phyloP scores from a whole-genome alignment of 2,329 filamentous ascomycete genomes.

The Pseudogymnoascus verrucosus region DNA sequence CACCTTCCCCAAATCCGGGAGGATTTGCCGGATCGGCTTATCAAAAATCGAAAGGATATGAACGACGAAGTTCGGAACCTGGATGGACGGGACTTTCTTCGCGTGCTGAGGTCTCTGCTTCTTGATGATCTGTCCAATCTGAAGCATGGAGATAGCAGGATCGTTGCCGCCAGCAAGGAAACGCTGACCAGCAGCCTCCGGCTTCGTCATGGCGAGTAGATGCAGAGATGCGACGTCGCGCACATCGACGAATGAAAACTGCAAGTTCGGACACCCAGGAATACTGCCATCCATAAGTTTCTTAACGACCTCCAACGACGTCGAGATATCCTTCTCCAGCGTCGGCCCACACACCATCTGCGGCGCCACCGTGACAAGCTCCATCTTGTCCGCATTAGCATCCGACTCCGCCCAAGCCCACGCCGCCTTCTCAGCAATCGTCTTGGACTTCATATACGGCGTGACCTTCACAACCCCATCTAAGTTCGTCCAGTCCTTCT shows the following conservation, averaged over 20 bases:
- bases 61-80: slow-evolving; percentile 10
- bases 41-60: not conserved
- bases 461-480: slow-evolving; percentile 13
- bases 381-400: slow-evolving; percentile 19
- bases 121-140: slow-evolving; percentile 22
- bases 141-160: slow-evolving; percentile 14
- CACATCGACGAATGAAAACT: slow-evolving; percentile 26
- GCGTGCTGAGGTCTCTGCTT: slow-evolving; percentile 10
- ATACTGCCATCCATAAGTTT: slow-evolving; percentile 25
- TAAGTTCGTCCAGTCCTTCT: slow-evolving; percentile 27
- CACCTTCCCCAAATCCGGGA: slow-evolving; percentile 1
- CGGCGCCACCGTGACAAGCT: slow-evolving; percentile 26
- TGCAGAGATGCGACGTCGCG: slow-evolving; percentile 28
- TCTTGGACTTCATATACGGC: slow-evolving; percentile 29
- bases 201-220: slow-evolving; percentile 23
- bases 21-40: not conserved
- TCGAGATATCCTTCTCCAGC: slow-evolving; percentile 21
- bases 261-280: slow-evolving; percentile 23
- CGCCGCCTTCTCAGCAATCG: slow-evolving; percentile 27
- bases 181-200: slow-evolving; percentile 21
- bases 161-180: slow-evolving; percentile 17
- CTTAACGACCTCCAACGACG: slow-evolving; percentile 21
- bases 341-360: slow-evolving; percentile 27
- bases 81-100: slow-evolving; percentile 9
- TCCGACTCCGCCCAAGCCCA: slow-evolving; percentile 29